Evolutionary conservation across 2,329 filamentous ascomycete species (phyloP).

Genomic region (Cyclaneusma minus): DNA sequence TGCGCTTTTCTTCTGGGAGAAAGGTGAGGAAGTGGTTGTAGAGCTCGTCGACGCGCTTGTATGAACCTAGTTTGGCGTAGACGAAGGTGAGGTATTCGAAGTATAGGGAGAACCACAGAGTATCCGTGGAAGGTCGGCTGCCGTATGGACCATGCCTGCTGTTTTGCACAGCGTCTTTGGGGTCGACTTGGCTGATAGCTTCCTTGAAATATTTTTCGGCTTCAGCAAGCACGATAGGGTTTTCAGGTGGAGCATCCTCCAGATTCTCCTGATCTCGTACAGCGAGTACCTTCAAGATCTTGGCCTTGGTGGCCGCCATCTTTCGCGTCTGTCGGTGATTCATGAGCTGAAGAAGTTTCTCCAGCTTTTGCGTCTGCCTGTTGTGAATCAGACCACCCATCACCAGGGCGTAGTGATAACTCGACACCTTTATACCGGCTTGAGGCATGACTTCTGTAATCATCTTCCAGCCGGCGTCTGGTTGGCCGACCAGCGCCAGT

Average conservation of each 20-base stretch:
- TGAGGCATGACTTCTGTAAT: constrained; percentile 31
- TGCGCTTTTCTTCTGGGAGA: constrained; percentile 19
- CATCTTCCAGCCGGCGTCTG: constrained; percentile 38
- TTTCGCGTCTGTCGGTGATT: no score
- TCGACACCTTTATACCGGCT: constrained; percentile 25
- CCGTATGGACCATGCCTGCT: constrained; percentile 12
- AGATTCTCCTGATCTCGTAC: no score
- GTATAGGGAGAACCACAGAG: constrained; percentile 32
- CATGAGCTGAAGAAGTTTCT: no score
- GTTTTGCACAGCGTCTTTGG: constrained; percentile 11
- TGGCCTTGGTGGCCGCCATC: no score
- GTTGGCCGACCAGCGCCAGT: constrained; percentile 33
- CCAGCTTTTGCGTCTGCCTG: no score
- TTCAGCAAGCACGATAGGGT: no score
- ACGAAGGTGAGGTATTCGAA: constrained; percentile 39
- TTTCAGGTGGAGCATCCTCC: no score
- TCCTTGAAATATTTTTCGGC: constrained; percentile 13
- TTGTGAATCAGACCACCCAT: constrained; percentile 31
- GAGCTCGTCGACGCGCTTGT: constrained; percentile 34
- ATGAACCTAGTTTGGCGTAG: constrained; percentile 29
- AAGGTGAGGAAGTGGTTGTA: constrained; percentile 34
- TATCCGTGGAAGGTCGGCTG: constrained; percentile 27
- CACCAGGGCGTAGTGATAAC: constrained; percentile 35
- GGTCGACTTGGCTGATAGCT: constrained; percentile 9
- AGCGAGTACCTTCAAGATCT: no score